These are phyloP conservation scores for Malbranchea zuffiana DNA, from an alignment of 2,329 filamentous ascomycete species.

Conservation along the genomic window DNA sequence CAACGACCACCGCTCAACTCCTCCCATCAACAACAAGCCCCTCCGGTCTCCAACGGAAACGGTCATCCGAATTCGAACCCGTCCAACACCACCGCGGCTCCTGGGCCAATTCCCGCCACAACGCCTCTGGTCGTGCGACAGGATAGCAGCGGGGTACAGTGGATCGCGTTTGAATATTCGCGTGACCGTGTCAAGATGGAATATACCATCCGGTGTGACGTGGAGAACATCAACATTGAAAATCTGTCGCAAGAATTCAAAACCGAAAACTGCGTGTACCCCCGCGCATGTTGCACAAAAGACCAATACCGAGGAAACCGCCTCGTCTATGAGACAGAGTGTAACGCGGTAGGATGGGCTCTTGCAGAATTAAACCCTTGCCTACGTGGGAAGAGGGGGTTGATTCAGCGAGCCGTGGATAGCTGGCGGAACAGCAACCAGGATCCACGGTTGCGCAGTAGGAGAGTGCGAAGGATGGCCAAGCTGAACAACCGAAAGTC, in stretches of 20 bases:
- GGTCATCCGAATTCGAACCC: conserved; percentile 39
- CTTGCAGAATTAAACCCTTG: conserved; percentile 85
- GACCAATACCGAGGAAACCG: conserved; percentile 95
- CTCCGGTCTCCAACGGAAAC: conserved; percentile 37
- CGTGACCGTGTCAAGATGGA: conserved; percentile 98
- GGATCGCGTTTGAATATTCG: conserved; percentile 98
- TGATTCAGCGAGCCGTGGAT: conserved; percentile 94
- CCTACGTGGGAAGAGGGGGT: conserved; percentile 79
- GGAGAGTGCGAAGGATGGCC: conserved; percentile 85
- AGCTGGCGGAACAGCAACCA: conserved; percentile 99
- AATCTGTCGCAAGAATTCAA: conserved; percentile 81
- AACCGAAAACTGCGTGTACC: conserved; percentile 96
- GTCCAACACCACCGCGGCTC: conserved; percentile 80
- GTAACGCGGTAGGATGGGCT: conserved; percentile 99
- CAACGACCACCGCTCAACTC: conserved; percentile 30
- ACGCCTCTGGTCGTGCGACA: conserved; percentile 89
- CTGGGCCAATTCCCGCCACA: conserved; percentile 91
- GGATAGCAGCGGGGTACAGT: conserved; percentile 92
- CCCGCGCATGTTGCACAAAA: conserved; percentile 85
- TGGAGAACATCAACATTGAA: conserved; percentile 90
- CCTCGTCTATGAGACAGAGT: conserved; percentile 93
- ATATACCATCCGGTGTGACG: conserved; percentile 95
- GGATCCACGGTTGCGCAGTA: conserved; percentile 79
- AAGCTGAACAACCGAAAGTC: conserved; percentile 86
- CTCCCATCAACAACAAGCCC: conserved; percentile 39